Percentiles rank a stretch among this genome's conserved stretches.
phyloP scores from a whole-genome alignment of 495 filamentous ascomycete species.

The Lophium mytilinum region DNA sequence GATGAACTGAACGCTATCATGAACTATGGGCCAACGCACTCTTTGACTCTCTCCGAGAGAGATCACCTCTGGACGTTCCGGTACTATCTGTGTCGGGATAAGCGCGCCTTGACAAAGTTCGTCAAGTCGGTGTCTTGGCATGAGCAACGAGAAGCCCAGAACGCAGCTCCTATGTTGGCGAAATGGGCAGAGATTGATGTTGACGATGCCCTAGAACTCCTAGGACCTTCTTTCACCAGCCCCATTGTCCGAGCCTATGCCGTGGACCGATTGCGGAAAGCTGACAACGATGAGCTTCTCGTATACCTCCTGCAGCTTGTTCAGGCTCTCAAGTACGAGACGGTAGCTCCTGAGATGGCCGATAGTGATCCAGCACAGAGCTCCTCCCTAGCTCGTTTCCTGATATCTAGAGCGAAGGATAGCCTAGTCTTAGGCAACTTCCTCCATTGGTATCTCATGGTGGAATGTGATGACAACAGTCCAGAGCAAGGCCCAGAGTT shows the following conservation, averaged over 20 bases:
- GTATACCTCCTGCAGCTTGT: constrained; percentile 92
- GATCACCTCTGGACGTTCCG: constrained; percentile 96
- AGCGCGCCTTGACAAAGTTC: constrained; percentile 91
- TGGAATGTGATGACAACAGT: constrained; percentile 82
- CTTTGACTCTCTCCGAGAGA: constrained; percentile 80
- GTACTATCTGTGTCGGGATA: constrained; percentile 86
- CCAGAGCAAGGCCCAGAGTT: constrained; percentile 61
- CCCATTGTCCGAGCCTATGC: constrained; percentile 82
- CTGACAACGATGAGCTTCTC: constrained; percentile 88
- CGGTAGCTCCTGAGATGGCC: constrained; percentile 48
- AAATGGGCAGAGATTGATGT: constrained; percentile 98
- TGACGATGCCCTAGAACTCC: constrained; percentile 89
- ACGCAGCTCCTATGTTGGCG: constrained; percentile 80
- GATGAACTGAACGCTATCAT: constrained; percentile 90
- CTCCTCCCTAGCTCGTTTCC: constrained; percentile 82
- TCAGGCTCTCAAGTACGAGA: constrained; percentile 94
- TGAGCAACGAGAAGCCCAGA: constrained; percentile 74
- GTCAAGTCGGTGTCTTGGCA: constrained; percentile 95
- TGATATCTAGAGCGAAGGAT: constrained; percentile 74
- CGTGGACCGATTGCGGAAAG: constrained; percentile 80
- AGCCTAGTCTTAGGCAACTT: constrained; percentile 90
- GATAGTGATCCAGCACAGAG: constrained; percentile 59
- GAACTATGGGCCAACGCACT: constrained; percentile 85
- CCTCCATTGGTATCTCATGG: constrained; percentile 97
- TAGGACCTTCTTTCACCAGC: constrained; percentile 88